These are phyloP conservation scores for Leucocoprinus birnbaumii DNA, from an alignment of 768 basidiomycete species.

Conservation along the genomic window DNA sequence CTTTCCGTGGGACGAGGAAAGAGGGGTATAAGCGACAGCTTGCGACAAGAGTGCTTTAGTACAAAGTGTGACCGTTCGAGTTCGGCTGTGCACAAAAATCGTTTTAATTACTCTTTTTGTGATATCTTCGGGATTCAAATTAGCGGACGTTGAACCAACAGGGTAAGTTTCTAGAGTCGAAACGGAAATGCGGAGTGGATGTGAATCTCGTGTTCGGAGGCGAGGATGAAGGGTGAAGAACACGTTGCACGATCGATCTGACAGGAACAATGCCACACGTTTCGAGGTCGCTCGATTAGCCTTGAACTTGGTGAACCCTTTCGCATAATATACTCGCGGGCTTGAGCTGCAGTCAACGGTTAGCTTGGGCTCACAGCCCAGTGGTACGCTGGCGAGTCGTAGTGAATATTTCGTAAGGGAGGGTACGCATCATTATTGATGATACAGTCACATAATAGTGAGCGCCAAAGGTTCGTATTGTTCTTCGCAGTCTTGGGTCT, in stretches of 20 bases:
- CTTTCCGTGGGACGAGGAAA: background rate
- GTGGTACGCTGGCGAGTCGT: background rate
- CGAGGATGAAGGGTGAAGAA: constrained; percentile 6
- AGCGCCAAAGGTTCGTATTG: background rate
- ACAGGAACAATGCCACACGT: constrained; percentile 12
- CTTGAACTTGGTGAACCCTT: background rate
- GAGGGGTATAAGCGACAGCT: background rate
- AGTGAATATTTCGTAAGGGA: no score
- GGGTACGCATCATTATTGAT: background rate
- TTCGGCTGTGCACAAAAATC: background rate
- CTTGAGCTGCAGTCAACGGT: no score
- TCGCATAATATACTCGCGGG: no score
- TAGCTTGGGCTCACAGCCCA: no score
- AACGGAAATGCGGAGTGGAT: constrained; percentile 8
- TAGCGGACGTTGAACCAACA: background rate
- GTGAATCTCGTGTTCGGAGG: constrained; percentile 1
- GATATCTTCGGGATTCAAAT: background rate
- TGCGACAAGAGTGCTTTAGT: background rate
- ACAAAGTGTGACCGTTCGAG: background rate
- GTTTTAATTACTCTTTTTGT: background rate
- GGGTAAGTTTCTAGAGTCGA: constrained; percentile 3
- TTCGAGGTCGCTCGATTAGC: constrained; percentile 8
- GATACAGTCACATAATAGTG: background rate
- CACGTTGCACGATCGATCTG: constrained; percentile 14
- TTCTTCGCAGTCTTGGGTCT: no score